phyloP scores from a whole-genome alignment of 2,329 filamentous ascomycete genomes.

The Teratosphaeria nubilosa region DNA sequence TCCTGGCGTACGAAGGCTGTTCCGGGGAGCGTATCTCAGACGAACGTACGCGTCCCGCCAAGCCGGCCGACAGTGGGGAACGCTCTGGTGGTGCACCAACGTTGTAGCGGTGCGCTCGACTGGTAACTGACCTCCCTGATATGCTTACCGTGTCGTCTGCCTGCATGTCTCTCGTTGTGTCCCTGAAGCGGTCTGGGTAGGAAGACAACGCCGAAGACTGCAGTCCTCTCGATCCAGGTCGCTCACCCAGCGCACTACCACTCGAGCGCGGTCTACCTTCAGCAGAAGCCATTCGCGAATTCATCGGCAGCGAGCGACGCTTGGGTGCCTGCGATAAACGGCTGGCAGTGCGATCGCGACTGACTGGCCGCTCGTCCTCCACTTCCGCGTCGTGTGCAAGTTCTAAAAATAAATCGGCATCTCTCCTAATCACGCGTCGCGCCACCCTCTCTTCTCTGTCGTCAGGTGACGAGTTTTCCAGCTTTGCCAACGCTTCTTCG shows the following conservation, averaged over 20 bases:
- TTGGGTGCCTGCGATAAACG: slow-evolving; percentile 41
- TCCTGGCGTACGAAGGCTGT: slow-evolving; percentile 15
- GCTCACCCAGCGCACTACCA: slow-evolving; percentile 7
- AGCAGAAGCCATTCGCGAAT: background rate
- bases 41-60: slow-evolving; percentile 13
- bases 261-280: slow-evolving; percentile 14
- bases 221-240: slow-evolving; percentile 11
- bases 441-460: slow-evolving; percentile 1
- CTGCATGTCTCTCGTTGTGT: background rate
- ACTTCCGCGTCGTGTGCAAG: slow-evolving; percentile 7
- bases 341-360: slow-evolving; percentile 3
- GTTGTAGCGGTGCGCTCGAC: slow-evolving; percentile 13
- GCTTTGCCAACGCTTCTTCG: background rate
- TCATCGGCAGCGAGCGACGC: slow-evolving; percentile 9
- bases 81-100: slow-evolving; percentile 6
- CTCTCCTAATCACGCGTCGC: slow-evolving; percentile 1
- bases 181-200: background rate
- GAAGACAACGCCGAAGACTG: background rate
- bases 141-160: slow-evolving; percentile 14
- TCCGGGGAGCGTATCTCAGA: slow-evolving; percentile 17
- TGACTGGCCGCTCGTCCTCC: background rate
- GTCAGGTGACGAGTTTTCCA: background rate
- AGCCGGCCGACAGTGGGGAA: slow-evolving; percentile 12
- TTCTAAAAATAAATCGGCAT: slow-evolving; percentile 10
- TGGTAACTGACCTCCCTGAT: slow-evolving; percentile 12